phyloP scores from a whole-genome alignment of 176 grass and related monocot genomes.

The Alopecurus myosuroides region DNA sequence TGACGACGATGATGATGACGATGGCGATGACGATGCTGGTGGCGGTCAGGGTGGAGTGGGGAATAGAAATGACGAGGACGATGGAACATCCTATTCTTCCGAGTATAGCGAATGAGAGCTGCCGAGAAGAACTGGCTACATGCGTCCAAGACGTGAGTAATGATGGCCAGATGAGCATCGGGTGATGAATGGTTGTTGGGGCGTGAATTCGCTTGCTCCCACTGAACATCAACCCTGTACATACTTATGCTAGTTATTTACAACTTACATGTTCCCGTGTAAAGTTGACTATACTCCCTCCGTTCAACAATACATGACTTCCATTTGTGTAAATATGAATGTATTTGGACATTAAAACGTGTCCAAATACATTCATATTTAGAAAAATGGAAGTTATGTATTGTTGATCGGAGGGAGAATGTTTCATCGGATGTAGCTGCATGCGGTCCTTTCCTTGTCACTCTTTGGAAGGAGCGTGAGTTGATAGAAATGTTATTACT shows the following conservation, averaged over 20 bases:
- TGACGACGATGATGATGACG: background rate
- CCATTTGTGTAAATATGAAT: too few species aligned
- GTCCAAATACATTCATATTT: too few species aligned
- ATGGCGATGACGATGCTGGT: slow-evolving; percentile 9
- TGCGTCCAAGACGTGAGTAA: background rate
- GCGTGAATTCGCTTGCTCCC: background rate
- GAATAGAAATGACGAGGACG: slow-evolving; percentile 43
- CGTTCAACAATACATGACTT: too few species aligned
- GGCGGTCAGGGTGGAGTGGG: slow-evolving; percentile 26
- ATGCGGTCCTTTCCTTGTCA: background rate
- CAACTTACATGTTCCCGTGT: background rate
- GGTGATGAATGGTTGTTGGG: background rate
- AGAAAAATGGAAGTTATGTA: too few species aligned
- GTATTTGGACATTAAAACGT: too few species aligned
- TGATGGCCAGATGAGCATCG: background rate
- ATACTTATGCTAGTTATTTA: background rate
- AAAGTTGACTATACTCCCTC: too few species aligned
- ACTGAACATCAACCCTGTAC: background rate
- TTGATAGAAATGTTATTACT: background rate
- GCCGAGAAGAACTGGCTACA: background rate
- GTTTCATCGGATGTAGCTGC: background rate
- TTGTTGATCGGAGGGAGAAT: too few species aligned
- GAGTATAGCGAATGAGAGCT: slow-evolving; percentile 38
- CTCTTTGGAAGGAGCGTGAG: background rate
- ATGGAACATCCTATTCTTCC: slow-evolving; percentile 36